phyloP scores from a whole-genome alignment of 148 eudicot species.

The Cornus suecica region DNA sequence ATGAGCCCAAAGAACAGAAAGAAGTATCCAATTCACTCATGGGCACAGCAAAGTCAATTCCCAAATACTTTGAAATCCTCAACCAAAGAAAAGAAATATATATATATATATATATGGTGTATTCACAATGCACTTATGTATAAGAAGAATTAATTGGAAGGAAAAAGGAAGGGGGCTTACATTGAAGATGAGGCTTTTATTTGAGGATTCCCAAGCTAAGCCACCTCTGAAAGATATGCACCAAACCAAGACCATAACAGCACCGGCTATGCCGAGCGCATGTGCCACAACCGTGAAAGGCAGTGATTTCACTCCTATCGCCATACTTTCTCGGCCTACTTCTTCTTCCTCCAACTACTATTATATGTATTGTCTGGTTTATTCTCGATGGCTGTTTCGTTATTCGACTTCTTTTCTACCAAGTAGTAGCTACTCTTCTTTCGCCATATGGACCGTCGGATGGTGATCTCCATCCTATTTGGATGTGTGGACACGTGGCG shows the following conservation, averaged over 20 bases:
- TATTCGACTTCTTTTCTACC: neutral
- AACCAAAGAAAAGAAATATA: too few species aligned
- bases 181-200: constrained; percentile 78
- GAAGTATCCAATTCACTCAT: too few species aligned
- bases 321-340: constrained; percentile 28
- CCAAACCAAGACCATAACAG: constrained; percentile 79
- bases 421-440: neutral
- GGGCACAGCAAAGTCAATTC: too few species aligned
- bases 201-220: constrained; percentile 70
- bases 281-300: constrained; percentile 55
- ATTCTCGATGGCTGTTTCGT: too few species aligned
- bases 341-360: neutral
- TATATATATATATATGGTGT: too few species aligned
- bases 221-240: constrained; percentile 68
- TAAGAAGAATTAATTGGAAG: neutral
- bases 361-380: neutral
- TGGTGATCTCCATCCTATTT: neutral
- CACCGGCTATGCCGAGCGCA: constrained; percentile 45
- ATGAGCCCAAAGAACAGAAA: too few species aligned
- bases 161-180: constrained; percentile 26
- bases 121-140: too few species aligned
- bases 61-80: too few species aligned
- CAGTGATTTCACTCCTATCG: constrained; percentile 40
- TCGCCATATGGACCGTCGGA: neutral
- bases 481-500: neutral